phyloP scores from a whole-genome alignment of 2,329 filamentous ascomycete genomes.

The Cladophialophora psammophila region DNA sequence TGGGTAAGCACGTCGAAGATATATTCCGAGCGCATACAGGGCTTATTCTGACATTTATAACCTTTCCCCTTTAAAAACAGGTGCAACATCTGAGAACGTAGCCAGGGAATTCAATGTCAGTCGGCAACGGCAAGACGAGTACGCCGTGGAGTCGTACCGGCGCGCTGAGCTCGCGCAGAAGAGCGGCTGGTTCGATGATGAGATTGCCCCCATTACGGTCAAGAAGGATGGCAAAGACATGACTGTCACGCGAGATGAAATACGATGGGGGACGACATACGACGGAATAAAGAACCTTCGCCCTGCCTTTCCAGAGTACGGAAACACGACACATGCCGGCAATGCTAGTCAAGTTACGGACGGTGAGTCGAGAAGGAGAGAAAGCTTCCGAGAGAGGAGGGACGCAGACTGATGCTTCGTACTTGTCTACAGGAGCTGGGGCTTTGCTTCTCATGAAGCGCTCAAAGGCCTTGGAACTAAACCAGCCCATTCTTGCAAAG shows the following conservation, averaged over 20 bases:
- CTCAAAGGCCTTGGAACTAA: conserved; percentile 82
- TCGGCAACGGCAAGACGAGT: conserved; percentile 81
- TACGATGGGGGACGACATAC: conserved; percentile 4
- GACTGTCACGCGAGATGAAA: background rate
- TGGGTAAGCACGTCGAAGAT: conserved; percentile 79
- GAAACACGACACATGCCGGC: conserved; percentile 83
- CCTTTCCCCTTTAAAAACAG: background rate
- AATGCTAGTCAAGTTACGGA: conserved; percentile 96
- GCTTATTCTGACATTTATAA: background rate
- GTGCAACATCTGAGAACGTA: conserved; percentile 85
- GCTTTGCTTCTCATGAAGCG: conserved; percentile 94
- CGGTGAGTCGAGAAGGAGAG: conserved; percentile 64
- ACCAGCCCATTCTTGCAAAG: conserved; percentile 91
- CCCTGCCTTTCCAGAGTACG: conserved; percentile 70
- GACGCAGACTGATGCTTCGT: conserved; percentile 37
- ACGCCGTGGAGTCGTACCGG: conserved; percentile 84
- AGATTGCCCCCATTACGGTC: conserved; percentile 87
- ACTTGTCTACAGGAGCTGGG: conserved; percentile 63
- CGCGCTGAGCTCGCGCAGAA: conserved; percentile 90
- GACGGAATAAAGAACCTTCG: conserved; percentile 1
- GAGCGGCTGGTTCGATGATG: conserved; percentile 87
- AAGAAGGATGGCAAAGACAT: conserved; percentile 48
- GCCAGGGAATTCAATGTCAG: conserved; percentile 86
- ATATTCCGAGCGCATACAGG: background rate
- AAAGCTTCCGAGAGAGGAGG: conserved; percentile 28